Percentiles rank a stretch among this genome's conserved stretches.
Conservation (phyloP, 352 stramenopile species). For the Phytophthora brassicae region DNA sequence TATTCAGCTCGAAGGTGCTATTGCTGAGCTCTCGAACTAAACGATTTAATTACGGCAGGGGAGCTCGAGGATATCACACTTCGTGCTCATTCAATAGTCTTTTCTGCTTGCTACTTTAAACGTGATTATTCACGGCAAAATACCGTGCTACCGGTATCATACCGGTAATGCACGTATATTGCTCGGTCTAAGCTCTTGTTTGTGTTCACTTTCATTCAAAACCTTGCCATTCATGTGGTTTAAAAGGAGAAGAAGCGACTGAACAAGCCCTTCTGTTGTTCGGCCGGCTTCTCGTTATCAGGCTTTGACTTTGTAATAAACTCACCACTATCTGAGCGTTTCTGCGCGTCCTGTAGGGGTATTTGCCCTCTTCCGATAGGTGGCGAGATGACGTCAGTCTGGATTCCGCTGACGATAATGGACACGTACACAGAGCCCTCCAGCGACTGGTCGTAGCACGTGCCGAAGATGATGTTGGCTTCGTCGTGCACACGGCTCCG, state of each 20-base stretch:
- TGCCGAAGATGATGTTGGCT: conserved; percentile 91
- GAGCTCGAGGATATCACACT: conserved; percentile 34
- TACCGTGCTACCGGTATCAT: neutral
- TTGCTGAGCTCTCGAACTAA: conserved; percentile 64
- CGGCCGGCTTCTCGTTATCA: conserved; percentile 24
- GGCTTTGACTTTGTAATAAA: conserved; percentile 9
- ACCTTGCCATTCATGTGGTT: conserved; percentile 11
- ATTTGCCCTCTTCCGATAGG: conserved; percentile 57
- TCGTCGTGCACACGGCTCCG: conserved; percentile 73
- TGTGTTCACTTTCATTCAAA: conserved; percentile 19
- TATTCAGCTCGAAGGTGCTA: conserved; percentile 54
- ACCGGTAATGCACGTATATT: too few relatives aligned
- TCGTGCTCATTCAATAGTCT: conserved; percentile 7
- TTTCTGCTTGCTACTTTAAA: neutral
- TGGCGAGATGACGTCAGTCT: conserved; percentile 82
- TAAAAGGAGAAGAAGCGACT: conserved; percentile 76
- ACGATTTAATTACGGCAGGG: conserved; percentile 21
- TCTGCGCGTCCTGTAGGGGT: conserved; percentile 43
- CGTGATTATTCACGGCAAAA: conserved; percentile 3
- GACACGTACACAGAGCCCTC: conserved; percentile 83
- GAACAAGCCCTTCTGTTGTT: conserved; percentile 58
- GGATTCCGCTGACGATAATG: conserved; percentile 89
- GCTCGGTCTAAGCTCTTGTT: too few relatives aligned
- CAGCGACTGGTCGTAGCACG: conserved; percentile 83
- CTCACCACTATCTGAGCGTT: conserved; percentile 23